Evolutionary conservation across 768 basidiomycete species (phyloP).

Genomic region (Suillus brevipes): DNA sequence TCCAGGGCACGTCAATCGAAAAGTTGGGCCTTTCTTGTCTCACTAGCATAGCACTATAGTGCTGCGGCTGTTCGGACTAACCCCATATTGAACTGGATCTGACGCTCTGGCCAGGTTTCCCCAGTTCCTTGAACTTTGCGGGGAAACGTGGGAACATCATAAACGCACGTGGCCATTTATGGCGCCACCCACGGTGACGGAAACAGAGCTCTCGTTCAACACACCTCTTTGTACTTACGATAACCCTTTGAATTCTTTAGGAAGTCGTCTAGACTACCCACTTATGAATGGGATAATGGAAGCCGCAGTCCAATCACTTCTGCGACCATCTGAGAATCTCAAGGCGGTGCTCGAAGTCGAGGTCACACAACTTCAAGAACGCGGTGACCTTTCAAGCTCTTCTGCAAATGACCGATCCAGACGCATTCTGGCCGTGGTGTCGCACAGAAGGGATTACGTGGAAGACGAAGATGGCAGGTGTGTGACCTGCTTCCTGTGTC

Average conservation of each 20-base stretch:
- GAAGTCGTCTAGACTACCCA: conserved; percentile 15
- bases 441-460: conserved; percentile 44
- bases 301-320: conserved; percentile 22
- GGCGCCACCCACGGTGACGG: background rate
- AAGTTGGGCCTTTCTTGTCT: background rate
- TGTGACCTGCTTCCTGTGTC: conserved; percentile 15
- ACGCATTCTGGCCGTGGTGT: conserved; percentile 45
- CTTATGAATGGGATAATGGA: conserved; percentile 14
- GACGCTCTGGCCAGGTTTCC: background rate
- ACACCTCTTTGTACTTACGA: background rate
- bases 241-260: conserved; percentile 6
- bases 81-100: background rate
- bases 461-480: conserved; percentile 58
- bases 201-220: background rate
- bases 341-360: conserved; percentile 43
- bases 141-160: conserved; percentile 31
- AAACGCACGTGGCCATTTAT: conserved; percentile 12
- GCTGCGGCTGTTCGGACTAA: background rate
- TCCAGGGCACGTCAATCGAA: background rate
- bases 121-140: conserved; percentile 19
- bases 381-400: conserved; percentile 1
- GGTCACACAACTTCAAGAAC: conserved; percentile 4
- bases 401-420: conserved; percentile 4
- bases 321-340: conserved; percentile 47
- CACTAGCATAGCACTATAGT: background rate